Percentiles rank a stretch among this genome's conserved stretches.
Evolutionary conservation across 164 flowering plant species (phyloP).

Genomic region (Annona cherimola): DNA sequence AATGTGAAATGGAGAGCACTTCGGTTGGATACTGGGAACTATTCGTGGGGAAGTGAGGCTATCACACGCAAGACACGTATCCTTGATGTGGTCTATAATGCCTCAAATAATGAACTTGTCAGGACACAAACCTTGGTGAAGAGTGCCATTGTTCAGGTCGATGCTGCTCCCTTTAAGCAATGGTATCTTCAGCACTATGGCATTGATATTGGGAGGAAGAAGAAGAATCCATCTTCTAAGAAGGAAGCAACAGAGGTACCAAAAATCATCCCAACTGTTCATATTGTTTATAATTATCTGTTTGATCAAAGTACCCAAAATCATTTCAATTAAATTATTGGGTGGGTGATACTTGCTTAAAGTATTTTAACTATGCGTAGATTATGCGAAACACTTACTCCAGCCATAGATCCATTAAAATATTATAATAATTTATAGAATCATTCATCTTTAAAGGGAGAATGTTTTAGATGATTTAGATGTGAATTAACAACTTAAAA

Average conservation of each 20-base stretch:
- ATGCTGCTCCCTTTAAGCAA: slow-evolving; percentile 30
- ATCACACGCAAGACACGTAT: slow-evolving; percentile 27
- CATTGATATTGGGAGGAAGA: slow-evolving; percentile 27
- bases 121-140: slow-evolving; percentile 32
- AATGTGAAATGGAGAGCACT: slow-evolving; percentile 32
- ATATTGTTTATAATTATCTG: no score
- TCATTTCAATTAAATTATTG: no score
- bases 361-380: no score
- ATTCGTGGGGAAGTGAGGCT: slow-evolving; percentile 31
- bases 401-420: no score
- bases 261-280: no score
- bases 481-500: no score
- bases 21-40: slow-evolving; percentile 29
- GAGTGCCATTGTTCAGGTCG: slow-evolving; percentile 31
- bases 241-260: slow-evolving; percentile 25
- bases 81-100: slow-evolving; percentile 35
- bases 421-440: no score
- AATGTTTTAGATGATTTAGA: no score
- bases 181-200: slow-evolving; percentile 33
- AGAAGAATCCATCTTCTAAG: slow-evolving; percentile 20
- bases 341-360: no score
- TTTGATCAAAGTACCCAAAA: no score
- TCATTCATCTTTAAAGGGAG: no score
- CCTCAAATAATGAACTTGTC: slow-evolving; percentile 32
- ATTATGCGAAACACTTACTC: no score